phyloP scores from a whole-genome alignment of 2,329 filamentous ascomycete genomes.

The Truncatella angustata region DNA sequence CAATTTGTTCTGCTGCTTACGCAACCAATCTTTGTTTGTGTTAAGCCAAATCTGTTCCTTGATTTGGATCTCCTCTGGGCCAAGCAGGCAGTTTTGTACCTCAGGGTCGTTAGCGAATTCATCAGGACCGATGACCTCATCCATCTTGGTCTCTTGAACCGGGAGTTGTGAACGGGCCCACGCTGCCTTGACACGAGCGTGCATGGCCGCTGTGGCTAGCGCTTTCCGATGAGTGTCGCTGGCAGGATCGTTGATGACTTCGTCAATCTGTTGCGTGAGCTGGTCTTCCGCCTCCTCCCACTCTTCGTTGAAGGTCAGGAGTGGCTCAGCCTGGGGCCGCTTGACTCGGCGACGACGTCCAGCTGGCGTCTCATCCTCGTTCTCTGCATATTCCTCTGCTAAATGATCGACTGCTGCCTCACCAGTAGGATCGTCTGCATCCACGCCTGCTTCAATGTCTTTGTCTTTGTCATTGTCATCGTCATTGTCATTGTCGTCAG shows the following conservation, averaged over 20 bases:
- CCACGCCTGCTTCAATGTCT: slow-evolving; percentile 25
- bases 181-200: slow-evolving; percentile 52
- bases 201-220: slow-evolving; percentile 57
- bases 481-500: slow-evolving; percentile 20
- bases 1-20: slow-evolving; percentile 79
- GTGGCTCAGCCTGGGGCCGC: slow-evolving; percentile 32
- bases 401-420: slow-evolving; percentile 43
- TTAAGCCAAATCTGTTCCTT: slow-evolving; percentile 95
- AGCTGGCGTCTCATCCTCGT: slow-evolving; percentile 1
- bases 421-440: slow-evolving; percentile 31
- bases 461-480: slow-evolving; percentile 26
- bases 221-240: slow-evolving; percentile 52
- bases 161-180: slow-evolving; percentile 49
- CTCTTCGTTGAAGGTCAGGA: slow-evolving; percentile 58
- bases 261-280: slow-evolving; percentile 68
- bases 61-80: slow-evolving; percentile 69
- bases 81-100: slow-evolving; percentile 75
- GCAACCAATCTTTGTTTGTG: slow-evolving; percentile 90
- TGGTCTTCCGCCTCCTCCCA: slow-evolving; percentile 63
- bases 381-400: slow-evolving; percentile 26
- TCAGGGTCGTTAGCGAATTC: slow-evolving; percentile 91
- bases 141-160: slow-evolving; percentile 51
- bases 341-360: slow-evolving; percentile 23
- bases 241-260: slow-evolving; percentile 63
- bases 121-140: slow-evolving; percentile 67